Conservation (phyloP, 345 rosid genomes). For the Eutrema yunnanense region DNA sequence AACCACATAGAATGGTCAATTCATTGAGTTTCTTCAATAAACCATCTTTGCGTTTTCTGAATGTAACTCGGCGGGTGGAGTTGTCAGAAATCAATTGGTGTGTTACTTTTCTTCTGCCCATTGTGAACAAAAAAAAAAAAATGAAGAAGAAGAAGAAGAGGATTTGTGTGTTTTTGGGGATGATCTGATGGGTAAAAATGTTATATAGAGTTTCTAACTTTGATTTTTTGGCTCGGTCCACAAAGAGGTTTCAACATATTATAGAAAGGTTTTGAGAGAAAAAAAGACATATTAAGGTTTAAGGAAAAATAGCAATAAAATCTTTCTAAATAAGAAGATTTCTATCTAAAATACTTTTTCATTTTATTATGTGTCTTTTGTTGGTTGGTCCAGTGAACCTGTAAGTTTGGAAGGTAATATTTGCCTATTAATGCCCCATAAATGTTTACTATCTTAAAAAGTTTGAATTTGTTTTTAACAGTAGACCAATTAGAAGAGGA, state of each 20-base stretch:
- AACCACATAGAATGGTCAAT: slow-evolving; percentile 22
- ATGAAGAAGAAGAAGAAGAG: not conserved
- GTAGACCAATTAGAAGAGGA: not conserved
- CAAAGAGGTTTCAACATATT: not conserved
- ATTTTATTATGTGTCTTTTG: not conserved
- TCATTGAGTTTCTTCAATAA: slow-evolving; percentile 27
- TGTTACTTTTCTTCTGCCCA: slow-evolving; percentile 32
- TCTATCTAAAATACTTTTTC: not conserved
- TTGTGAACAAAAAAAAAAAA: not conserved
- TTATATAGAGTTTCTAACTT: slow-evolving; percentile 24
- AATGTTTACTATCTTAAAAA: not conserved
- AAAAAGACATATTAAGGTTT: not conserved
- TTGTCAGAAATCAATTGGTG: slow-evolving; percentile 22
- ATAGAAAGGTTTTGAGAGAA: slow-evolving; percentile 3
- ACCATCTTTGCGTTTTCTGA: slow-evolving; percentile 29
- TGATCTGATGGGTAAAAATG: not conserved
- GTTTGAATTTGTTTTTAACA: not conserved
- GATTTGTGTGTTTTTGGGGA: not conserved
- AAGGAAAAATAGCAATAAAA: slow-evolving; percentile 2
- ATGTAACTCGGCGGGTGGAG: slow-evolving; percentile 23
- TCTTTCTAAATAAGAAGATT: slow-evolving; percentile 13
- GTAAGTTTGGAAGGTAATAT: not conserved
- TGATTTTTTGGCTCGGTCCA: slow-evolving; percentile 10
- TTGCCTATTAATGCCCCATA: not conserved
- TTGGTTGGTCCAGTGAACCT: slow-evolving; percentile 9